Evolutionary conservation across 441 rosid species (phyloP).

Genomic region (Metrosideros polymorpha): DNA sequence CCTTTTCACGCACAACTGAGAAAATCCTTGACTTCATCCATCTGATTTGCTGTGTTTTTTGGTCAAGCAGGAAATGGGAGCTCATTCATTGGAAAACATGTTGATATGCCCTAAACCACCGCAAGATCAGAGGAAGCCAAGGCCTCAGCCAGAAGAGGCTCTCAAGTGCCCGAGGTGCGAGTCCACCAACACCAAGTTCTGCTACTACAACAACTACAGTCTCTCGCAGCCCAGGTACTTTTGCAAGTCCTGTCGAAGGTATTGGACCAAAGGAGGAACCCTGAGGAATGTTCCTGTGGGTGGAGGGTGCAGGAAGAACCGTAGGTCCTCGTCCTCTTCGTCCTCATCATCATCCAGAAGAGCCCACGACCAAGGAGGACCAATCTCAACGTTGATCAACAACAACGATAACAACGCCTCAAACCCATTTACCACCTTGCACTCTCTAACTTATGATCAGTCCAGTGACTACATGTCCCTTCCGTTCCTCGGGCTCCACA

Average conservation of each 20-base stretch:
- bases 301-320: constrained; percentile 84
- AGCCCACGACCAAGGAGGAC: constrained; percentile 22
- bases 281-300: constrained; percentile 87
- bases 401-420: not conserved
- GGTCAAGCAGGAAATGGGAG: constrained; percentile 34
- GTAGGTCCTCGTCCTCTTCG: constrained; percentile 36
- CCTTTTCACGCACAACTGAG: not conserved
- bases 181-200: constrained; percentile 85
- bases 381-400: constrained; percentile 7
- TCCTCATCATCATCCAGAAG: constrained; percentile 24
- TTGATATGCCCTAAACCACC: constrained; percentile 28
- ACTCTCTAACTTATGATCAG: constrained; percentile 31
- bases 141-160: constrained; percentile 71
- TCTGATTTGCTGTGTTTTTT: not conserved
- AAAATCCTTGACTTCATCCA: not conserved
- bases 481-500: not conserved
- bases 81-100: constrained; percentile 44
- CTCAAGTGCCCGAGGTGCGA: constrained; percentile 87
- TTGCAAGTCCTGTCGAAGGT: constrained; percentile 86
- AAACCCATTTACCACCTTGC: constrained; percentile 21
- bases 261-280: constrained; percentile 96
- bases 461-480: not conserved
- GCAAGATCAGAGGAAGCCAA: constrained; percentile 53
- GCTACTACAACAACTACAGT: constrained; percentile 97
- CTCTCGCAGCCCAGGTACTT: constrained; percentile 90